Conservation (phyloP, 257 asterid species). For the Coffea eugenioides region DNA sequence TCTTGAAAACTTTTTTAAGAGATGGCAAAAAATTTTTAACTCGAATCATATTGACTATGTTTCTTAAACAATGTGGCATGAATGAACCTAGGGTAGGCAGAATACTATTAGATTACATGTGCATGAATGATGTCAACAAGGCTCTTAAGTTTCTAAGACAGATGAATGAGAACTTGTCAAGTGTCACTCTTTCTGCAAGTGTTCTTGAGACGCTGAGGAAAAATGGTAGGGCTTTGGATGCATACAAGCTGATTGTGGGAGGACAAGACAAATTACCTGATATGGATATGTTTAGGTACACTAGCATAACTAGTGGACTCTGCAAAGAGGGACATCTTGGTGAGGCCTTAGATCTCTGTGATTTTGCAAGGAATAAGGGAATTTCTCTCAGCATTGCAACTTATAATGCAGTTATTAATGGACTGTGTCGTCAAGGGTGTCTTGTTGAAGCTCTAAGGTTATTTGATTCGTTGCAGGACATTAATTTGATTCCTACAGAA, state of each 20-base stretch:
- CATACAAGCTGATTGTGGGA: conserved; percentile 57
- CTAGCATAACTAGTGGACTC: conserved; percentile 60
- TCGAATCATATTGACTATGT: conserved; percentile 46
- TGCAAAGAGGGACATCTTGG: conserved; percentile 56
- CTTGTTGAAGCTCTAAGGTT: conserved; percentile 80
- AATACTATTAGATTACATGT: conserved; percentile 45
- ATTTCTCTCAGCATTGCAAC: conserved; percentile 50
- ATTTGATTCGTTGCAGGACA: conserved; percentile 68
- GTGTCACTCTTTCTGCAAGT: conserved; percentile 36
- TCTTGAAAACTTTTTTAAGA: conserved; percentile 48
- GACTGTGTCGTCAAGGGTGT: conserved; percentile 77
- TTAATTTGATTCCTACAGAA: conserved; percentile 56
- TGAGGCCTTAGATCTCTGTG: conserved; percentile 66
- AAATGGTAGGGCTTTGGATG: conserved; percentile 55
- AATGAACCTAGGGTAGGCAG: conserved; percentile 42
- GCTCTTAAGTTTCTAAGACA: conserved; percentile 47
- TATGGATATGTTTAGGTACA: conserved; percentile 51
- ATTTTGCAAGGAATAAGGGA: conserved; percentile 47
- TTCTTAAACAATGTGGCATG: conserved; percentile 54
- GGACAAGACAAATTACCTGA: conserved; percentile 45
- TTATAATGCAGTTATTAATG: conserved; percentile 69
- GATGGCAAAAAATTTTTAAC: conserved; percentile 44
- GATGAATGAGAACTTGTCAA: conserved; percentile 32
- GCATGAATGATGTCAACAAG: conserved; percentile 46
- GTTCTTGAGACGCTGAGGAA: conserved; percentile 44